Evolutionary conservation across 163 green algal genomes (phyloP), one percentile per base, ranked within the genome.

Genomic region (Scenedesmus sp.): DNA sequence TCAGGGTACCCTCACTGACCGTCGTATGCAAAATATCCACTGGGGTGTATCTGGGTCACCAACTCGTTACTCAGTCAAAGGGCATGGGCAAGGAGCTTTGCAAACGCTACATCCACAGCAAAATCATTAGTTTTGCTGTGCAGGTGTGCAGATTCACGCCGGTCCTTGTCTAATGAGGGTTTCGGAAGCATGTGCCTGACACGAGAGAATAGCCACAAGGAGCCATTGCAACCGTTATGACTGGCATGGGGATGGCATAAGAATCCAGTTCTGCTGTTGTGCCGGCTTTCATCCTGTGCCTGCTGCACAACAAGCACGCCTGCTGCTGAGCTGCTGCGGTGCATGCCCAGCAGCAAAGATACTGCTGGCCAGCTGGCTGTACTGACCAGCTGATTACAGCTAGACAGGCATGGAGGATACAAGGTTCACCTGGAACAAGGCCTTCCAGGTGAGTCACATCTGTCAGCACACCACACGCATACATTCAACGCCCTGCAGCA

Each of bases 351-450:
- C 65, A 76, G 65, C 65, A 37, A 9, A 10, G 22, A 4, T 0
- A 16, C 53, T 24, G 53, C 22, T 6, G 7, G 53, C 53, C 18
- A 30, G 18, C 30, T 76, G 65, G 20, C 56, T 37, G 20, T 10
- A 43, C 68, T 85, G 79, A 53, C 79, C 33, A 35, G 5, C 15
- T 68, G 2, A 12, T 30, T 68, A 18, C 16, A 85, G 43, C 61
- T 85, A 37, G 59, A 30, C 35, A 51, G 12, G n/a, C 30, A 95
- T 95, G 93, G 92, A 95, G 84, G 89, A 95, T 68, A 94, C 93
- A 65, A 86, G 91, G 40, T 46, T 79, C 59, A 79, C 88, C 80
- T 56, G 65, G 65, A 76, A 76, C 30, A 76, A 76, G 30, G 65
- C 65, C 30, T 76, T 76, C 9, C 65, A 76, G 65, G 65, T 33